phyloP scores from a whole-genome alignment of 352 stramenopile species.

The Phytophthora uliginosa region DNA sequence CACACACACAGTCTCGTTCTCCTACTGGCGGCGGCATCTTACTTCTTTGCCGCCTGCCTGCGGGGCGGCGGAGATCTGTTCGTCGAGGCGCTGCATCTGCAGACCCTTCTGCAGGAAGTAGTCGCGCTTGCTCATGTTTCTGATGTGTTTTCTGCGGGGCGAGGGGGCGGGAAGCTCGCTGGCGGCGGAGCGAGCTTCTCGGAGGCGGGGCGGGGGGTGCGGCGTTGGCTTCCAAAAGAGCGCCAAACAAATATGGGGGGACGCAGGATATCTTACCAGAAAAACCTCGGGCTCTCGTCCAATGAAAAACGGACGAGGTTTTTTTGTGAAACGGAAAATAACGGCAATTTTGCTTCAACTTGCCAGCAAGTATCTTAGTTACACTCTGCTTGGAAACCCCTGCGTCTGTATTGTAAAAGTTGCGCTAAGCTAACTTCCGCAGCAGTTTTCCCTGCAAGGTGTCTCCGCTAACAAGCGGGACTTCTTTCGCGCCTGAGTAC shows the following conservation, averaged over 20 bases:
- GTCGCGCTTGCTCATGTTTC: constrained; percentile 87
- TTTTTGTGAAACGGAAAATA: constrained; percentile 18
- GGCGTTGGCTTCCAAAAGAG: constrained; percentile 34
- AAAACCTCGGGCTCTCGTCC: constrained; percentile 34
- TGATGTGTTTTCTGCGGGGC: constrained; percentile 47
- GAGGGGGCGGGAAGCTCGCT: constrained; percentile 14
- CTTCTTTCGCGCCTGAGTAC: no score
- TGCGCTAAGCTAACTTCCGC: no score
- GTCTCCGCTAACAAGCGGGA: no score
- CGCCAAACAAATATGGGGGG: constrained; percentile 44
- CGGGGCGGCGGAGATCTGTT: constrained; percentile 48
- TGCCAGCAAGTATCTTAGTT: not conserved
- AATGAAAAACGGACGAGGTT: constrained; percentile 30
- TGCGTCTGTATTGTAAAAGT: no score
- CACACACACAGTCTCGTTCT: not conserved
- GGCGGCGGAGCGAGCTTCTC: constrained; percentile 23
- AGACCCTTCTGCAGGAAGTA: constrained; percentile 87
- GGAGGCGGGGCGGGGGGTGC: constrained; percentile 10
- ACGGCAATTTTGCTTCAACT: constrained; percentile 1
- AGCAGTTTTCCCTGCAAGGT: no score
- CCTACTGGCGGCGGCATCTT: not conserved
- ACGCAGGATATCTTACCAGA: constrained; percentile 23
- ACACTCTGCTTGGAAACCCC: no score
- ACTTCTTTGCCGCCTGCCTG: constrained; percentile 32
- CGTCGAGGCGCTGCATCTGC: constrained; percentile 85